Percentiles rank a stretch among this genome's conserved stretches.
Conservation (phyloP, 371 early-diverging fungal genomes). For the Phascolomyces articulosus region DNA sequence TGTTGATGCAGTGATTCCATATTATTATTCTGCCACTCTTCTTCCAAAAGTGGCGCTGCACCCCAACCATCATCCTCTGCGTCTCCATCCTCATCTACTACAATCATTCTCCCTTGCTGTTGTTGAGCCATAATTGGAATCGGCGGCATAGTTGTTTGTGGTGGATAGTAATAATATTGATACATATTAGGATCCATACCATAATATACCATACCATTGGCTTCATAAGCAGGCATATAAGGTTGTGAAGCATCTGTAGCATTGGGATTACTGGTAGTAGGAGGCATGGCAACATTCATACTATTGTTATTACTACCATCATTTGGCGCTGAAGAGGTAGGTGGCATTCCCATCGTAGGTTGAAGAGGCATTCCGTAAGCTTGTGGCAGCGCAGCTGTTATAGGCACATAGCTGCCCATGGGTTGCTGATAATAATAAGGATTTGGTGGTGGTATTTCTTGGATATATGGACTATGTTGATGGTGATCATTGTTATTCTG, state of each 20-base stretch:
- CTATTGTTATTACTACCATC: neutral
- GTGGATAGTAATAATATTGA: slow-evolving; percentile 27
- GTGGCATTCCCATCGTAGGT: too few relatives aligned
- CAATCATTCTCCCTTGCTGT: neutral
- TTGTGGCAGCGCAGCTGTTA: neutral
- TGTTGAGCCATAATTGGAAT: slow-evolving; percentile 12
- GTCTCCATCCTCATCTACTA: neutral
- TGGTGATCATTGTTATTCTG: neutral
- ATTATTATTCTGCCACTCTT: neutral
- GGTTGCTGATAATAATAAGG: slow-evolving; percentile 19
- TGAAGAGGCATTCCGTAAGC: slow-evolving; percentile 23
- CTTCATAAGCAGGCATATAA: slow-evolving; percentile 29
- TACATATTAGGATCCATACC: slow-evolving; percentile 34
- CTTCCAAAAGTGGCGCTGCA: slow-evolving; percentile 1
- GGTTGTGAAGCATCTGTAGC: too few relatives aligned
- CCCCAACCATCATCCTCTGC: slow-evolving; percentile 22
- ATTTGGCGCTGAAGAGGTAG: too few relatives aligned
- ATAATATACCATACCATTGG: slow-evolving; percentile 47
- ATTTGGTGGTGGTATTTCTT: neutral
- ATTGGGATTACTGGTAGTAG: too few relatives aligned
- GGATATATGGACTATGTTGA: neutral
- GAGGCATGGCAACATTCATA: too few relatives aligned
- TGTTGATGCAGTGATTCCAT: neutral
- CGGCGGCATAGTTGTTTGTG: neutral
- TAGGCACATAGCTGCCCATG: slow-evolving; percentile 11